Conservation (phyloP, 2,329 filamentous ascomycete genomes). For the Fusarium tanahbumbuense region DNA sequence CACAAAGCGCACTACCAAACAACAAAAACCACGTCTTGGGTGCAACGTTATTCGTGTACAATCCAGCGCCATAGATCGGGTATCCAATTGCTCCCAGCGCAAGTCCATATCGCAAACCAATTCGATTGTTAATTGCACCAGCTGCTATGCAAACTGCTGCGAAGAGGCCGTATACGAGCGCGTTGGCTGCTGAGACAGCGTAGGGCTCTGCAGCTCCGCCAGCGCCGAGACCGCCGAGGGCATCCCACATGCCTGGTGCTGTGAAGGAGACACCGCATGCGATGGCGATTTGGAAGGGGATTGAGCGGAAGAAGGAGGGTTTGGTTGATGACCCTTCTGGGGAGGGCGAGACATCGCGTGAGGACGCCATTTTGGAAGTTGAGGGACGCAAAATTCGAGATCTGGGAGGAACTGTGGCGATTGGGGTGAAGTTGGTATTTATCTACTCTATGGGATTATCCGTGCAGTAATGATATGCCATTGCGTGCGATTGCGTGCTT, state of each 20-base stretch:
- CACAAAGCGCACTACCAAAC: constrained; percentile 53
- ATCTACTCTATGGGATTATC: not conserved
- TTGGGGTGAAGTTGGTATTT: not conserved
- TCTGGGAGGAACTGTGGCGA: not conserved
- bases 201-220: constrained; percentile 70
- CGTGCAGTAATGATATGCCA: not conserved
- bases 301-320: constrained; percentile 26
- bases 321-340: not conserved
- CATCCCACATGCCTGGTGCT: constrained; percentile 45
- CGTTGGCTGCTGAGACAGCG: constrained; percentile 50
- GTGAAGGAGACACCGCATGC: constrained; percentile 40
- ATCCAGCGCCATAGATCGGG: constrained; percentile 10
- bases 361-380: constrained; percentile 12
- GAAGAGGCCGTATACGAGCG: constrained; percentile 7
- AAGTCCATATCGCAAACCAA: not conserved
- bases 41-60: constrained; percentile 21
- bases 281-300: constrained; percentile 35
- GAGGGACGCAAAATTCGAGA: not conserved
- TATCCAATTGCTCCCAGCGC: constrained; percentile 20
- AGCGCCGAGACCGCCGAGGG: constrained; percentile 44
- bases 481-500: constrained; percentile 34
- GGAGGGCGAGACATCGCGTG: constrained; percentile 3
- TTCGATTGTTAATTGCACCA: constrained; percentile 20
- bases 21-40: constrained; percentile 44
- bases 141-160: constrained; percentile 19